phyloP scores from a whole-genome alignment of 495 filamentous ascomycete genomes.

The Venustampulla echinocandica region DNA sequence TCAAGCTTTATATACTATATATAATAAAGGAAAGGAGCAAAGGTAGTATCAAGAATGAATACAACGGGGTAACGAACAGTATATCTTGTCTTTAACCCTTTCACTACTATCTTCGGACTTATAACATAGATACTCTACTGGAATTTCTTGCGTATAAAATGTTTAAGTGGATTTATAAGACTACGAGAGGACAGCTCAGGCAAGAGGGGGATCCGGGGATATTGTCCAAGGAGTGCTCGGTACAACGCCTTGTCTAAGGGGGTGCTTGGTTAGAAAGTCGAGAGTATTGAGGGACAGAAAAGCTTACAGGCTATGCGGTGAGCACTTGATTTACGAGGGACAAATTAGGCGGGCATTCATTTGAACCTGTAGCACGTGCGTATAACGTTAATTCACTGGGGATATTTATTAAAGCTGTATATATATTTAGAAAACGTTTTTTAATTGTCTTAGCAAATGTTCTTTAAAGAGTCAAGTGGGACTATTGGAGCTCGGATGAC shows the following conservation, averaged over 20 bases:
- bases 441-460: too few species aligned
- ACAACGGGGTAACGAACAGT: conserved; percentile 22
- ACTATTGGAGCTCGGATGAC: too few species aligned
- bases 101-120: conserved; percentile 34
- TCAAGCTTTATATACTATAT: background rate
- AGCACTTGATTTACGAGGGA: conserved; percentile 11
- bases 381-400: too few species aligned
- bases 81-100: conserved; percentile 48
- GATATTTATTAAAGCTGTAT: too few species aligned
- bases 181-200: conserved; percentile 5
- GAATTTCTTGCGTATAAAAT: conserved; percentile 47
- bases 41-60: too few species aligned
- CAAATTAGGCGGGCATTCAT: conserved; percentile 23
- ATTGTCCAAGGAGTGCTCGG: conserved; percentile 19
- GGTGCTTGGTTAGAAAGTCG: background rate
- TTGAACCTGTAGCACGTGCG: conserved; percentile 8
- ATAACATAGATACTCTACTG: conserved; percentile 37
- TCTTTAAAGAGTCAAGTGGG: too few species aligned
- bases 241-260: conserved; percentile 23
- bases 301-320: conserved; percentile 22
- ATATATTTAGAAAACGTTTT: too few species aligned
- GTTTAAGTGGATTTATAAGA: conserved; percentile 26
- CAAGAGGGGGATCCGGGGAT: conserved; percentile 12
- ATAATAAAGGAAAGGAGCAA: too few species aligned
- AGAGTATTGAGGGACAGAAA: background rate